phyloP scores from a whole-genome alignment of 257 asterid species.

The Gentiana macrophylla region DNA sequence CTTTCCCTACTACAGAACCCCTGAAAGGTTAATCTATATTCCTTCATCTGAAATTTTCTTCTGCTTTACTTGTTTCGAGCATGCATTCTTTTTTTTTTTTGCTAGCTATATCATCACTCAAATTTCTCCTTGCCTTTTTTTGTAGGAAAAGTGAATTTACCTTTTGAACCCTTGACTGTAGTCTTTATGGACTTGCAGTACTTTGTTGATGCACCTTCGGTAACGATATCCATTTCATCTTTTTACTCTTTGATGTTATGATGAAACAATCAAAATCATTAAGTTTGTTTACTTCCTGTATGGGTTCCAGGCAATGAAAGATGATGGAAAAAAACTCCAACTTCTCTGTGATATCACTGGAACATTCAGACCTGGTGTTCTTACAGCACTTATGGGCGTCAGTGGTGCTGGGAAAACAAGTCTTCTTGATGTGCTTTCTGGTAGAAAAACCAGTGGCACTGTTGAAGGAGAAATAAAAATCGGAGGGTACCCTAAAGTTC shows the following conservation, averaged over 20 bases:
- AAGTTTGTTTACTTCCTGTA: neutral
- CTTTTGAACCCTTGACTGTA: conserved; percentile 37
- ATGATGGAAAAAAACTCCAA: conserved; percentile 37
- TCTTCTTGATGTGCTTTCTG: conserved; percentile 57
- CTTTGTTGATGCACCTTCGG: conserved; percentile 39
- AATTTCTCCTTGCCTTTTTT: neutral
- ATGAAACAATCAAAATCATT: neutral
- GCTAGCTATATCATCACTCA: no score
- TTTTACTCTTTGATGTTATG: neutral
- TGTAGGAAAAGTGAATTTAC: conserved; percentile 43
- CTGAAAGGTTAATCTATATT: conserved; percentile 15
- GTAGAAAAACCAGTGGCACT: conserved; percentile 45
- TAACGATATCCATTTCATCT: conserved; percentile 6
- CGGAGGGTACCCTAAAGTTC: conserved; percentile 57
- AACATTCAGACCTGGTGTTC: conserved; percentile 53
- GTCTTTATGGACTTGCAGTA: conserved; percentile 46
- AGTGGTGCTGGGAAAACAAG: conserved; percentile 66
- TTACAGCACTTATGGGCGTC: conserved; percentile 57
- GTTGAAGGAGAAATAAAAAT: conserved; percentile 39
- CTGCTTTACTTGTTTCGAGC: no score
- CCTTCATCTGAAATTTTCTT: no score
- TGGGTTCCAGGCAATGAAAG: conserved; percentile 32
- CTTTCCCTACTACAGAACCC: conserved; percentile 13
- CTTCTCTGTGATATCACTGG: conserved; percentile 46
- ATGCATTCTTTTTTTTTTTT: no score